A percentile compares a stretch with the other conserved stretches of the same genome.
These are phyloP conservation scores for Dothiorella sarmentorum DNA, from an alignment of 2,329 filamentous ascomycete genomes.

Conservation along the genomic window DNA sequence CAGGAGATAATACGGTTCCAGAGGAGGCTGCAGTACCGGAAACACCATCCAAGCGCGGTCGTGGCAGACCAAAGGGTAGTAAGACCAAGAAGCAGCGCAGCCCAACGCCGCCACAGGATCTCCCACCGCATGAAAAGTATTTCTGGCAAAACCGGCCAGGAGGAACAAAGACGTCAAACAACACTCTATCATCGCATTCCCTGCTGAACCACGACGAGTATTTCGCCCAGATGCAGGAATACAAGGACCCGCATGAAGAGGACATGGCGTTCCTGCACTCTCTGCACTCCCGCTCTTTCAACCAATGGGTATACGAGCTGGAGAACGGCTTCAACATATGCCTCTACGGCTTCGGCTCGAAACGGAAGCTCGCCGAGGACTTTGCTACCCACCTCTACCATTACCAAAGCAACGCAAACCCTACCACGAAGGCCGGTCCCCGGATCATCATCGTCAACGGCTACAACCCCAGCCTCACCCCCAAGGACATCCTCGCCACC, in stretches of 20 bases:
- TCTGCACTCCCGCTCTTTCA: conserved; percentile 76
- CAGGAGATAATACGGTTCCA: conserved; percentile 40
- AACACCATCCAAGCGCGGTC: conserved; percentile 45
- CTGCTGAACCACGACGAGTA: conserved; percentile 91
- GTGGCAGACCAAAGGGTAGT: conserved; percentile 54
- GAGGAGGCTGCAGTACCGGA: conserved; percentile 43
- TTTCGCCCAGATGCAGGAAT: conserved; percentile 64
- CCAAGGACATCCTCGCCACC: conserved; percentile 67
- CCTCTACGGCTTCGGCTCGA: conserved; percentile 89
- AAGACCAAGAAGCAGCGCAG: conserved; percentile 57
- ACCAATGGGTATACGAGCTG: conserved; percentile 91
- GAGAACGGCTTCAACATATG: conserved; percentile 83
- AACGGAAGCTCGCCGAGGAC: conserved; percentile 67
- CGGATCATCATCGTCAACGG: conserved; percentile 85
- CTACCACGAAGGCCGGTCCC: conserved; percentile 39
- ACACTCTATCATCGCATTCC: conserved; percentile 70
- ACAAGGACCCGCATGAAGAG: conserved; percentile 64
- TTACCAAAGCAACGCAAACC: conserved; percentile 29
- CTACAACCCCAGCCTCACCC: conserved; percentile 64
- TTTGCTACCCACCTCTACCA: conserved; percentile 71
- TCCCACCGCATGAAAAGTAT: conserved; percentile 86
- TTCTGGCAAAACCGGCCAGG: conserved; percentile 89
- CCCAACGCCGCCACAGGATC: conserved; percentile 74
- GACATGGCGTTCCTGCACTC: conserved; percentile 70
- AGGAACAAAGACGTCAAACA: conserved; percentile 78